Evolutionary conservation across 495 filamentous ascomycete species (phyloP), one percentile per base, ranked within the genome.

Genomic region (Penicillium longicatenatum): DNA sequence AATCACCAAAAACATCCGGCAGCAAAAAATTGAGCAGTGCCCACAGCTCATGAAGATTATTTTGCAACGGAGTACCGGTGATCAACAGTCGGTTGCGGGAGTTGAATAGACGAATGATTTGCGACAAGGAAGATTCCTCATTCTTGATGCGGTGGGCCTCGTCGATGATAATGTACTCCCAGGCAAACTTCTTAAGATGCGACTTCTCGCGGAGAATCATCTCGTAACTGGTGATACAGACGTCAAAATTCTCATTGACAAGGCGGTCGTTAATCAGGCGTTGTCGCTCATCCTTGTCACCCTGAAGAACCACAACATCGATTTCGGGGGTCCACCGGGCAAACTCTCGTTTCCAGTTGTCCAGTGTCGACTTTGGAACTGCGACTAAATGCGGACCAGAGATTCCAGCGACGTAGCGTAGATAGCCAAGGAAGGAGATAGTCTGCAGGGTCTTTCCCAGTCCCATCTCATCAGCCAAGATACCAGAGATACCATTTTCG

Each of bases 81-180:
- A 99, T 99, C 53, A 99, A 77, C 30, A 99, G 82, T 21, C 95
- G 88, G 67, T 98, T 98, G 62, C 95, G 82, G 8, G 95, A 99
- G 74, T 93, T 92, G 81, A 99, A 98, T 29, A 98, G 76, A 55
- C 95, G 91, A 59, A 99, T 97, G 54, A 98, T 95, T 64, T 99
- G 94, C 2, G 95, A 92, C 5, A 99, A 80, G 3, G 95, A 95
- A 0, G 95, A 99, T 71, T 97, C 91, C 71, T 99, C 95, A 72
- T 99, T 99, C 76, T 99, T 99, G 79, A 99, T 98, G 20, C 95
- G 91, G 70, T 99, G 95, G 5, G 95, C 95, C 63, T 99, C 95
- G 66, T 99, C 95, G 53, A 99, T 96, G 70, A 99, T 97, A 73
- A 99, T 98, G 70, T 99, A 99, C 70, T 99, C 94, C 95, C 95